These are phyloP conservation scores for Pulveroboletus sp. DNA, from an alignment of 1,284 basidiomycete species.

Conservation along the genomic window DNA sequence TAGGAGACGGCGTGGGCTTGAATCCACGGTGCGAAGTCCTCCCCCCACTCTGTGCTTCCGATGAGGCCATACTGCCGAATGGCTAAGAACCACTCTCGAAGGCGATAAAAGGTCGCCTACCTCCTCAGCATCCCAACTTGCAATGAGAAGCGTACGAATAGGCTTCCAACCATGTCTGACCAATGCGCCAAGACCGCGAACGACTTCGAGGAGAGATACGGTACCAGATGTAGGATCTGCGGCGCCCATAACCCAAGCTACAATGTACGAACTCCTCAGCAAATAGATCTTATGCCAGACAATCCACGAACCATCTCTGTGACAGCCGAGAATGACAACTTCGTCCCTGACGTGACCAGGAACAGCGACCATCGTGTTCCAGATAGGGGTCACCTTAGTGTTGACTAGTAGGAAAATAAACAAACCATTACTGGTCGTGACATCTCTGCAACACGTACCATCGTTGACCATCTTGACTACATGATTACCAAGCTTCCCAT, in stretches of 20 bases:
- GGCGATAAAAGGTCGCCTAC: conserved; percentile 31
- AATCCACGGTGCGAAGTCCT: conserved; percentile 86
- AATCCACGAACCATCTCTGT: conserved; percentile 68
- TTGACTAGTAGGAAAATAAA: conserved; percentile 47
- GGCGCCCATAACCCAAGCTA: conserved; percentile 65
- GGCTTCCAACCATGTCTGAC: conserved; percentile 84
- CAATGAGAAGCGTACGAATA: conserved; percentile 82
- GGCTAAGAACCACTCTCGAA: conserved; percentile 1
- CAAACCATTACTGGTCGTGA: background rate
- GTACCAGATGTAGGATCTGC: conserved; percentile 89
- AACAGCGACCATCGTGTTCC: conserved; percentile 88
- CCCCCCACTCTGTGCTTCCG: conserved; percentile 84
- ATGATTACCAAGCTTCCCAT: conserved; percentile 46
- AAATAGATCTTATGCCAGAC: background rate
- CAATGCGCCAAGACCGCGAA: conserved; percentile 78
- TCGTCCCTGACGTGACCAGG: conserved; percentile 88
- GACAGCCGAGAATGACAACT: conserved; percentile 82
- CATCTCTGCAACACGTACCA: conserved; percentile 37
- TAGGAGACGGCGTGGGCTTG: conserved; percentile 80
- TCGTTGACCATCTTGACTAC: conserved; percentile 60
- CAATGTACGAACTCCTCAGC: conserved; percentile 24
- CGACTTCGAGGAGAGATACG: conserved; percentile 79
- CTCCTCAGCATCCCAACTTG: conserved; percentile 94
- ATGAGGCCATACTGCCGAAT: conserved; percentile 73
- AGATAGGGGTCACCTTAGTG: conserved; percentile 75